Percentiles rank a stretch among this genome's conserved stretches.
phyloP scores from a whole-genome alignment of 345 rosid species.

The Lumnitzera littorea region DNA sequence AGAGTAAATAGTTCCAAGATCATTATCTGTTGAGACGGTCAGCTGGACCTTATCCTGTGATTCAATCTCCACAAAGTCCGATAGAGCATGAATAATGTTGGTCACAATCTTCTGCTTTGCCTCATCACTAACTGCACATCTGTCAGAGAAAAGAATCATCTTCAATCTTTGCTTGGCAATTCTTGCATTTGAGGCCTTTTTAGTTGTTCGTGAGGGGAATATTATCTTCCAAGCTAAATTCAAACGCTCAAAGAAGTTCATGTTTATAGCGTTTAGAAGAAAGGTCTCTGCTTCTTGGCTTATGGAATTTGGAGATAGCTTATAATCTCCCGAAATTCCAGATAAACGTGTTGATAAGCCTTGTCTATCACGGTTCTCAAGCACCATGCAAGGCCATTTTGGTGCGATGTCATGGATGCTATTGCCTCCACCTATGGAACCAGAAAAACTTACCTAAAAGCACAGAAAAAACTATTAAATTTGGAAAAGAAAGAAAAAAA shows the following conservation, averaged over 20 bases:
- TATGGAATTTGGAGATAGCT: conserved; percentile 42
- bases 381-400: conserved; percentile 25
- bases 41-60: conserved; percentile 95
- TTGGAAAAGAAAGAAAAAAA: background rate
- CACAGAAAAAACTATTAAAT: conserved; percentile 6
- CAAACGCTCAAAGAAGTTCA: conserved; percentile 81
- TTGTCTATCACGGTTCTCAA: conserved; percentile 19
- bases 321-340: conserved; percentile 43
- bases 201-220: conserved; percentile 66
- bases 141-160: conserved; percentile 98
- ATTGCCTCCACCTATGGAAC: conserved; percentile 31
- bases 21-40: conserved; percentile 72
- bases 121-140: conserved; percentile 91
- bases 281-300: conserved; percentile 64
- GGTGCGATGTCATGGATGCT: conserved; percentile 17
- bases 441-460: conserved; percentile 42
- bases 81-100: conserved; percentile 65
- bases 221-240: conserved; percentile 89
- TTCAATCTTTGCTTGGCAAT: conserved; percentile 89
- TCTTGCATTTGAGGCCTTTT: conserved; percentile 85
- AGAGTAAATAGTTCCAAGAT: conserved; percentile 87
- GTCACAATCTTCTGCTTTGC: conserved; percentile 81
- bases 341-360: conserved; percentile 32
- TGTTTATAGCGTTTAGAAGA: conserved; percentile 58
- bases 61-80: conserved; percentile 93